Base-by-base conservation (phyloP, 1,139 yeast species). In the Yamadazyma songkhlaensis region DNA sequence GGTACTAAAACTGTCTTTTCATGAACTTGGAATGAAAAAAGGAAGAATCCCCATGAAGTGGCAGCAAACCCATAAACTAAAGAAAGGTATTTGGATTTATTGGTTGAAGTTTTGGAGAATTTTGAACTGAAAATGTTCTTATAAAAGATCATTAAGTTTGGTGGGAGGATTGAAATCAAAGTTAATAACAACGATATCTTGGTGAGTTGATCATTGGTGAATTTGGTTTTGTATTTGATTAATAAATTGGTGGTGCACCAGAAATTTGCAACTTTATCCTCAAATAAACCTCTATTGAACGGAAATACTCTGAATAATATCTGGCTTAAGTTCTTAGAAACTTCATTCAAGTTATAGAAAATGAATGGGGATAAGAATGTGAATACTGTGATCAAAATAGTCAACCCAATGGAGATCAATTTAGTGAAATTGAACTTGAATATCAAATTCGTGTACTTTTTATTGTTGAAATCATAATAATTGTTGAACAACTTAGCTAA, bases 1-100 rank as follows among this genome's bases (percentile, higher is more conserved):
- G 98, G 97, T 3, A 94, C 74, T 41, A 94, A 65, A 4, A 94
- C 90, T 0, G 89, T 81, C 63, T 61, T 92, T 87, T 92, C 98
- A 57, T 94, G 98, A 3, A 92, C 98, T 57, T 92, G 97, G 66
- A 88, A 94, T 20, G 96, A 84, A 55, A 92, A 92, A 35, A 94
- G 67, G 56, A 74, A 94, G 56, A 92, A 94, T 0, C 95, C 84
- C 81, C 95, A 76, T 0, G 98, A 80, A 41, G 92, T 81, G 1
- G 89, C 82, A 1, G 90, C 79, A 40, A 92, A 75, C 1, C 94
- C 90, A 77, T 88, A 87, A 9, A 69, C 51, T 34, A 68, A 45
- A 41, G 64, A 44, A 22, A 43, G 41, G 23, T 49, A 46, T 25
- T 53, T 51, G 24, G 53, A 45, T 26, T 45, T 53, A 36, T 46